Evolutionary conservation across 805 yeast species (phyloP), one percentile per base, ranked within the genome.

Genomic region (Spathaspora passalidarum): DNA sequence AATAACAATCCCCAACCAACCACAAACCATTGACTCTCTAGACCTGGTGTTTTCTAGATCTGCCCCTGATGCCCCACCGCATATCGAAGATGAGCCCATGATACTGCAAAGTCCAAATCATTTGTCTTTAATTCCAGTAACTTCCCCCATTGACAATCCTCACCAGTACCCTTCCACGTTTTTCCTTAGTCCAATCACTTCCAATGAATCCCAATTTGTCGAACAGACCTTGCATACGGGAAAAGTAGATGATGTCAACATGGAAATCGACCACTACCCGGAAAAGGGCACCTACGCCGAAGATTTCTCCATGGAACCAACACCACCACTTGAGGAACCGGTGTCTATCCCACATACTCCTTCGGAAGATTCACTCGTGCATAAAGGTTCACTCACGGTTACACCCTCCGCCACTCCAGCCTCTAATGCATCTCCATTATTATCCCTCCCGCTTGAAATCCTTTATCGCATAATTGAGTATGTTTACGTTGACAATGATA

Each of bases 371-470:
- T 29, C 34, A 29, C 16, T 29, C 14, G 14, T 13, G 13, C 34
- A 29, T 29, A 29, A 29, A 13, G 16, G 34, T 13, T 29, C 14
- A n/a, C n/a, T n/a, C 14, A 11, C 17, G 4, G 16, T n/a, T 29
- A 13, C 34, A 29, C 6, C 14, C 14, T n/a, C 34, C 4, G 16
- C 34, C 9, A 25, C 38, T 3, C 26, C 43, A 9, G 13, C 17
- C 3, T 17, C 34, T 13, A 10, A 10, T 29, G 34, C 34, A 29
- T 48, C 52, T 11, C 54, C 54, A 7, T 46, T 50, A 22, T 38
- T 50, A n/a, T 44, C 69, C 37, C 61, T 80, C 39, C 86, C 86
- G 2, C 66, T 81, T 8, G 86, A 81, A 55, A 76, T 81, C 47
- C 64, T 79, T 36, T 73, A 72, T 61, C 73, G 75, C 54, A 79